These are phyloP conservation scores for Ogataea angusta DNA, from an alignment of 805 yeast genomes.

Conservation along the genomic window DNA sequence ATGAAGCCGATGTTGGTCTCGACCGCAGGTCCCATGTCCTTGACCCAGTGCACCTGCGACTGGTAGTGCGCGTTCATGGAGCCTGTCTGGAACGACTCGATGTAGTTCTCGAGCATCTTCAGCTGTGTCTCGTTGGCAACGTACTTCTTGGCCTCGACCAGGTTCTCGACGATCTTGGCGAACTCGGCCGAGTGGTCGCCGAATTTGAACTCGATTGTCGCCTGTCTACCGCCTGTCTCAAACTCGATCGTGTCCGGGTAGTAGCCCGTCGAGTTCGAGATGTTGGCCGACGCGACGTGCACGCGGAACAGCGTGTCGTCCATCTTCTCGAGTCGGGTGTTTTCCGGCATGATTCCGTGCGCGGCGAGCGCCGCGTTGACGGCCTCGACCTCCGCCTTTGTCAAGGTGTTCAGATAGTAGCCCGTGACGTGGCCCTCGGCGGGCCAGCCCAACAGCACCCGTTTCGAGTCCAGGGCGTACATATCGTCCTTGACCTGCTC, in stretches of 20 bases:
- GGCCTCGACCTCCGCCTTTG: slow-evolving; percentile 60
- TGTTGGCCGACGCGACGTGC: slow-evolving; percentile 63
- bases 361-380: slow-evolving; percentile 65
- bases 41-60: slow-evolving; percentile 85
- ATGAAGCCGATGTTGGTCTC: slow-evolving; percentile 87
- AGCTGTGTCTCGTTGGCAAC: slow-evolving; percentile 74
- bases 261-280: slow-evolving; percentile 49
- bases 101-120: slow-evolving; percentile 63
- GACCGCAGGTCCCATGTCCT: slow-evolving; percentile 74
- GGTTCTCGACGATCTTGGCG: slow-evolving; percentile 49
- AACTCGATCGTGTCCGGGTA: slow-evolving; percentile 49
- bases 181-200: slow-evolving; percentile 79
- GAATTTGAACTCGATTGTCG: slow-evolving; percentile 52
- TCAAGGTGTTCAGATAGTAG: slow-evolving; percentile 59
- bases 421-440: slow-evolving; percentile 71
- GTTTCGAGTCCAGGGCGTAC: slow-evolving; percentile 47
- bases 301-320: slow-evolving; percentile 49
- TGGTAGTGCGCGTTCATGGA: slow-evolving; percentile 81
- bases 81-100: slow-evolving; percentile 72
- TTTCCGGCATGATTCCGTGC: slow-evolving; percentile 69
- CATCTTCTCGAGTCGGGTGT: slow-evolving; percentile 67
- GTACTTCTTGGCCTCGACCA: slow-evolving; percentile 53
- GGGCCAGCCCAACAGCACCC: slow-evolving; percentile 71
- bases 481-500: slow-evolving; percentile 45
- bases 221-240: slow-evolving; percentile 39